Conservation (phyloP, 1,139 yeast species). For the Debaryomyces fabryi region DNA sequence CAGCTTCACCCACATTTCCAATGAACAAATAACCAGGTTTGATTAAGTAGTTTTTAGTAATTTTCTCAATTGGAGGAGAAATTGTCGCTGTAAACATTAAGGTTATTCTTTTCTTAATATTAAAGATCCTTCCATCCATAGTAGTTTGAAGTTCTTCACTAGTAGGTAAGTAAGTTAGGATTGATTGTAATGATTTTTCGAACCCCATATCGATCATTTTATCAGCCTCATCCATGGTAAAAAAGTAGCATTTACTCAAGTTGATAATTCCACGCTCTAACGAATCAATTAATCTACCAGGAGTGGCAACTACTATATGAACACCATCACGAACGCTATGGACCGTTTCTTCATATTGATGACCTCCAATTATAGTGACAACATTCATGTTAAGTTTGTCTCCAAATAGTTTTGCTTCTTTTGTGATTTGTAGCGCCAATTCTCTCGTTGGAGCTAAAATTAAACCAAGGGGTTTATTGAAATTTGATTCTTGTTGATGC, state of each 20-base stretch:
- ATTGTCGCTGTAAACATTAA: constrained; percentile 96
- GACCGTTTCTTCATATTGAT: constrained; percentile 75
- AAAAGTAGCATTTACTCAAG: constrained; percentile 62
- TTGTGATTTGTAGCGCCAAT: constrained; percentile 81
- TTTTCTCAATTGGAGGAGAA: constrained; percentile 69
- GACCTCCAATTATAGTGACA: constrained; percentile 87
- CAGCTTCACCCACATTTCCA: constrained; percentile 66
- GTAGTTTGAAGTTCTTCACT: constrained; percentile 21
- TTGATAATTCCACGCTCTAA: constrained; percentile 66
- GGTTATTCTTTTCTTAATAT: constrained; percentile 43
- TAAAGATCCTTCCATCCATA: constrained; percentile 31
- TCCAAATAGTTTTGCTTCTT: constrained; percentile 60
- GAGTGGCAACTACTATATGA: constrained; percentile 88
- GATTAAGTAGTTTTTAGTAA: constrained; percentile 62
- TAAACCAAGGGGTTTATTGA: constrained; percentile 54
- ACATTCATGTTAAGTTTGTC: constrained; percentile 46
- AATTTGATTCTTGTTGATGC: constrained; percentile 31
- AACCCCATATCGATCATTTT: constrained; percentile 95
- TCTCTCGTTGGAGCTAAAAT: constrained; percentile 93
- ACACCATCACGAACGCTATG: constrained; percentile 64
- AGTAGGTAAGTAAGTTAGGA: constrained; percentile 53
- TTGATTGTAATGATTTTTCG: constrained; percentile 71
- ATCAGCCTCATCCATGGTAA: constrained; percentile 92
- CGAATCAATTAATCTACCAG: constrained; percentile 85
- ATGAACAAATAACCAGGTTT: constrained; percentile 68